Base-by-base conservation (phyloP, 495 filamentous ascomycete genomes). In the Pseudoneurospora amorphoporcata region DNA sequence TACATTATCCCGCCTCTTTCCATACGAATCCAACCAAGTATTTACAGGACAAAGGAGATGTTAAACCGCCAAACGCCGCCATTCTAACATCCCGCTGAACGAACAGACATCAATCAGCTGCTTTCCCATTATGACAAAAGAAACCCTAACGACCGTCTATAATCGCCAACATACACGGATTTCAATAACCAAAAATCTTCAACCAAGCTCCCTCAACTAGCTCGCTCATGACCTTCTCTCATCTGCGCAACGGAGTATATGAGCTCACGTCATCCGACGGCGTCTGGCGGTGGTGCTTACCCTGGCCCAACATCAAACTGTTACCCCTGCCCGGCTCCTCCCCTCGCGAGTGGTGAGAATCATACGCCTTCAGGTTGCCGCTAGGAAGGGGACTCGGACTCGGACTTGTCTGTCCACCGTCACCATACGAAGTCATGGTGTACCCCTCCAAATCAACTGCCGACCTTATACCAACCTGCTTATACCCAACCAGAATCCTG, bases 401-500 rank as follows among this genome's bases (percentile, higher is more conserved):
- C 9, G 70, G 42, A 14, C 39, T 35, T 3, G 2, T 0, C 4
- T 65, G 39, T 3, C 69, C 39, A 8, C 42, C 17, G 9, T 38
- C 17, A 8, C 45, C 68, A 72, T 74, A 8, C 12, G 45, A 32
- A 39, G 69, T 39, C 42, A 65, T n/a, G 3, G 23, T 23, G 35
- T 53, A 29, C 58, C 53, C 53, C 53, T 35, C 38, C n/a, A 32
- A 19, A 19, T 70, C 74, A 2, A 69, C 65, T 43, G 71, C 72
- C 16, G 40, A 53, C 12, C 32, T 39, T 23, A 32, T 40, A 23
- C 65, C 68, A 0, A 65, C 69, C 41, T 75, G 71, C 69, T 79
- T 79, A 61, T 78, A 77, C 7, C 77, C 78, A 3, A 69, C 65
- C 16, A 79, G 43, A 17, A 76, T 70, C 12, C 41, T 68, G 8